Conservation (phyloP, 441 rosid species). For the California macrophylla region DNA sequence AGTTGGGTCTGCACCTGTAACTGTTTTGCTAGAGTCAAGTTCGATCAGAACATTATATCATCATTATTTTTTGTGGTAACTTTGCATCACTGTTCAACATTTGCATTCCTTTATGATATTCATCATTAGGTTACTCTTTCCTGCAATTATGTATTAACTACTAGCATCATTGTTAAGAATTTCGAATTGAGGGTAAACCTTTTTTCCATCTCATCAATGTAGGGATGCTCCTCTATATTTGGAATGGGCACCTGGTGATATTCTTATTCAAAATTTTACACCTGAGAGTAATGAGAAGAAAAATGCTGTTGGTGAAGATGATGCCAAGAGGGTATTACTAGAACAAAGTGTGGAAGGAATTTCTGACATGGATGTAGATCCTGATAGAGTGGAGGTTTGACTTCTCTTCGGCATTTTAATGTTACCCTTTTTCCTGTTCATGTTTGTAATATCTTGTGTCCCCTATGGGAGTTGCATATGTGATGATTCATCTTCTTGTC, state of each 20-base stretch:
- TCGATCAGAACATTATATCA: background rate
- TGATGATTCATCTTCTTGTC: background rate
- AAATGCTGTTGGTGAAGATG: constrained; percentile 40
- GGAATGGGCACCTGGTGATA: constrained; percentile 85
- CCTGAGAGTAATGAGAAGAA: constrained; percentile 30
- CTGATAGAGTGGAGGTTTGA: constrained; percentile 71
- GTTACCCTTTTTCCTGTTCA: background rate
- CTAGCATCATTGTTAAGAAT: background rate
- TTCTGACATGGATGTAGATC: constrained; percentile 49
- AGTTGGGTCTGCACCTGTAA: background rate
- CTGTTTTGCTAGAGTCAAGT: background rate
- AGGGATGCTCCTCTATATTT: constrained; percentile 86
- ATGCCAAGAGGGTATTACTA: constrained; percentile 48
- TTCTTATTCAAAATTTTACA: constrained; percentile 38
- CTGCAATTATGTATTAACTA: background rate
- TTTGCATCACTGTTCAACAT: background rate
- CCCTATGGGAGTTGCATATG: background rate
- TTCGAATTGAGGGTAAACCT: constrained; percentile 4
- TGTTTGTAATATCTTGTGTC: background rate
- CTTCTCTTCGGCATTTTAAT: background rate
- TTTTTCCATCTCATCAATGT: constrained; percentile 19
- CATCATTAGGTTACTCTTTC: background rate
- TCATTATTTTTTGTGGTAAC: background rate
- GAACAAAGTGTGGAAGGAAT: constrained; percentile 60
- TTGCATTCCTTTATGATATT: background rate